phyloP scores from a whole-genome alignment of 148 eudicot genomes.

The Rhododendron kiyosumense region DNA sequence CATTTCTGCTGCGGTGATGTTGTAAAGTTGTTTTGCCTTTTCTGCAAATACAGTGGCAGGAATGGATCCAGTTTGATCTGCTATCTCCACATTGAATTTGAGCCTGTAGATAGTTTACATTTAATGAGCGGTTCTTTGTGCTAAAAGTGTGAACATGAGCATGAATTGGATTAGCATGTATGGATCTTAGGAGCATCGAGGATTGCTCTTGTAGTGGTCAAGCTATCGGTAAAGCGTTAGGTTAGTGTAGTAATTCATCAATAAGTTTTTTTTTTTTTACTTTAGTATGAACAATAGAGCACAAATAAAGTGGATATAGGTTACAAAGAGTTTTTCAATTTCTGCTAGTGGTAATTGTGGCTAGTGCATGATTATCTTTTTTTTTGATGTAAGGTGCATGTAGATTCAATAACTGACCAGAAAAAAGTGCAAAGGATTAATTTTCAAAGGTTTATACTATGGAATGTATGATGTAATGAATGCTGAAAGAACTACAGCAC shows the following conservation, averaged over 20 bases:
- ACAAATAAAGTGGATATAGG: not conserved
- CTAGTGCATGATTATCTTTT: not conserved
- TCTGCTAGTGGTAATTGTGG: slow-evolving; percentile 6
- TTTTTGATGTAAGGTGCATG: not conserved
- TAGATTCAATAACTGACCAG: slow-evolving; percentile 31
- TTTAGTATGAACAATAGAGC: not conserved
- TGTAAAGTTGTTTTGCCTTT: too few species aligned
- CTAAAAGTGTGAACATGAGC: too few species aligned
- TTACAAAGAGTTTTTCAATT: not conserved
- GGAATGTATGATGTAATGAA: not conserved
- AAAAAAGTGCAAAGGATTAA: slow-evolving; percentile 14
- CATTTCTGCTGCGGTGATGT: too few species aligned
- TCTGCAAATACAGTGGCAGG: too few species aligned
- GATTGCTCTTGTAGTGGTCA: not conserved
- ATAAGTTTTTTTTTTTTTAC: not conserved
- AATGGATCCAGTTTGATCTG: too few species aligned
- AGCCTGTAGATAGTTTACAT: too few species aligned
- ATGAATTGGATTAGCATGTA: too few species aligned
- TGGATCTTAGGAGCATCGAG: not conserved
- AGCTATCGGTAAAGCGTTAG: not conserved
- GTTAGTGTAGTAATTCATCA: not conserved
- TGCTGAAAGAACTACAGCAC: slow-evolving; percentile 24
- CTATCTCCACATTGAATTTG: too few species aligned
- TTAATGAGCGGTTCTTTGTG: too few species aligned
- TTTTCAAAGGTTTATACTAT: slow-evolving; percentile 5